Percentiles rank a stretch among this genome's conserved stretches.
These are phyloP conservation scores for Penicillium daleae DNA, from an alignment of 495 filamentous ascomycete genomes.

Conservation along the genomic window DNA sequence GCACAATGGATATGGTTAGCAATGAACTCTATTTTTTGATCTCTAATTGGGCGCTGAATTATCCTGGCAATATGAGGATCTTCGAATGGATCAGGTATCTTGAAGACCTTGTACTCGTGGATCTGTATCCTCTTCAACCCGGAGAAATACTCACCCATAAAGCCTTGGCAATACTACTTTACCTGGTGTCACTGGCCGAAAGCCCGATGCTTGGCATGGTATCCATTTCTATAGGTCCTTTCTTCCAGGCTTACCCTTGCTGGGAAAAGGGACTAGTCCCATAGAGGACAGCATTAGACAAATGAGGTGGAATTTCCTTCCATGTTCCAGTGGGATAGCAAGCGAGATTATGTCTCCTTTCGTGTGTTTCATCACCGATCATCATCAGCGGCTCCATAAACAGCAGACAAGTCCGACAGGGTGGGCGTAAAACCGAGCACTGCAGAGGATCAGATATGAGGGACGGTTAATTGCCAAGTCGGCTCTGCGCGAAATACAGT, in stretches of 20 bases:
- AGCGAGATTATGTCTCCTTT: background rate
- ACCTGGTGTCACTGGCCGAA: background rate
- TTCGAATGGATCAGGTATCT: background rate
- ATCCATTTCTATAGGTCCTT: background rate
- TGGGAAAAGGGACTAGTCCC: background rate
- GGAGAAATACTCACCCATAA: background rate
- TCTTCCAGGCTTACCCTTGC: background rate
- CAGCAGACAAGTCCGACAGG: background rate
- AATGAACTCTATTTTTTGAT: background rate
- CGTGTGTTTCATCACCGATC: background rate
- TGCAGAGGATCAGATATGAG: background rate
- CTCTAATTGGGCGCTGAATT: background rate
- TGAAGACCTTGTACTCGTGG: background rate
- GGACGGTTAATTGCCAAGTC: background rate
- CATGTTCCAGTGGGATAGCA: background rate
- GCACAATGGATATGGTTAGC: background rate
- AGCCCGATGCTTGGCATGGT: background rate
- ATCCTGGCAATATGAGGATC: background rate
- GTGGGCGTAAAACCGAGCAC: background rate
- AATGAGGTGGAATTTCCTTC: background rate
- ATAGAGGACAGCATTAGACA: background rate
- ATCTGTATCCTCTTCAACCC: background rate
- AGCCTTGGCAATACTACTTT: background rate
- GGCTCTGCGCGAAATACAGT: background rate
- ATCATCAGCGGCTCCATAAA: background rate